Percentiles rank a stretch among this genome's conserved stretches.
phyloP scores from a whole-genome alignment of 768 basidiomycete genomes.

The Boletus fagicola region DNA sequence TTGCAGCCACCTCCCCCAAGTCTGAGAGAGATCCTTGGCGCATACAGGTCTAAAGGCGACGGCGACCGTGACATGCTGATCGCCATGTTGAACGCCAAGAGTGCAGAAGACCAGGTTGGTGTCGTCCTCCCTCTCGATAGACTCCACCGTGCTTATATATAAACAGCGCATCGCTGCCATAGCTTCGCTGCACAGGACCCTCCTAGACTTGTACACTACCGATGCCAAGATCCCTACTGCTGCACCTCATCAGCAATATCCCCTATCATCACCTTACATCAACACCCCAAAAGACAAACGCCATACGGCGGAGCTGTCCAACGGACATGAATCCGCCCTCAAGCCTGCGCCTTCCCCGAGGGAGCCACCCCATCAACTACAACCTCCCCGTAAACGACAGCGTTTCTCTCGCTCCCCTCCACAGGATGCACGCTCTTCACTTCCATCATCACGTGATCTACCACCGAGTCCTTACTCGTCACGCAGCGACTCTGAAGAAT shows the following conservation, averaged over 20 bases:
- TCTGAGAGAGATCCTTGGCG: constrained; percentile 81
- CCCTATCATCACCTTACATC: constrained; percentile 39
- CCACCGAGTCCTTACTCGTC: constrained; percentile 76
- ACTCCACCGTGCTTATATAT: constrained; percentile 5
- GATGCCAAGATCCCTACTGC: constrained; percentile 33
- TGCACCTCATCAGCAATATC: constrained; percentile 31
- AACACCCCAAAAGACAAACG: constrained; percentile 22
- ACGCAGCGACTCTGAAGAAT: constrained; percentile 64
- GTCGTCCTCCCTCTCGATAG: constrained; percentile 6
- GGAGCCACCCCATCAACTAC: constrained; percentile 34
- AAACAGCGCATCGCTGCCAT: constrained; percentile 67
- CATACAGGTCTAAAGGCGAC: constrained; percentile 82
- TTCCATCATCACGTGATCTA: constrained; percentile 45
- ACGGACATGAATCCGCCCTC: constrained; percentile 16
- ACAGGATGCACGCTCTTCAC: constrained; percentile 29
- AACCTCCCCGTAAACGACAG: constrained; percentile 59
- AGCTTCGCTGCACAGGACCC: constrained; percentile 65
- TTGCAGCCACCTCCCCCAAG: constrained; percentile 71
- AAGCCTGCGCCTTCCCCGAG: constrained; percentile 16
- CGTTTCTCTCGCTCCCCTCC: constrained; percentile 60
- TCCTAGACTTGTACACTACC: constrained; percentile 55
- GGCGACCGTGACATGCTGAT: constrained; percentile 91
- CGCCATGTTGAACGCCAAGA: constrained; percentile 88
- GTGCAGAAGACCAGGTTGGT: constrained; percentile 87
- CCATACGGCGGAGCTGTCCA: constrained; percentile 15